Evolutionary conservation across 192 early-diverging fungal species (phyloP), one percentile per base, ranked within the genome.

Genomic region (Kickxella alabastrina): DNA sequence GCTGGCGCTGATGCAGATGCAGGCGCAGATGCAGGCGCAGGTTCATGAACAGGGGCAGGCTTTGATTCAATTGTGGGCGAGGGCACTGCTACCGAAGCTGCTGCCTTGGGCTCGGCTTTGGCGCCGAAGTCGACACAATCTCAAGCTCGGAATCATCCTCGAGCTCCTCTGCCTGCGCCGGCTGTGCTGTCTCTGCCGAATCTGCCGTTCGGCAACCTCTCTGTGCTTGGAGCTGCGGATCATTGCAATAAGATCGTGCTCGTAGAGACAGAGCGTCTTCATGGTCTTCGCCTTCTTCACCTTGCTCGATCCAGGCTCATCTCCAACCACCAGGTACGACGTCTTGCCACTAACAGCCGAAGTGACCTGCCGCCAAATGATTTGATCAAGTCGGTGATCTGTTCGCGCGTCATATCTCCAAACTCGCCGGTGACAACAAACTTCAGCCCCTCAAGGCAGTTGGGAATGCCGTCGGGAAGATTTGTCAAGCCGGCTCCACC

Each of bases 351-450:
- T 92, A 19, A 86, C 80, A 0, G 79, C 68, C 9, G 73, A 65
- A 0, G 91, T 94, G 10, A 95, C 80, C 26, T 85, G 76, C 90
- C 94, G 47, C 89, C 92, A 63, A 93, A 89, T 3, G 87, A 78
- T 71, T 90, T 97, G 15, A 94, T 84, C 15, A 98, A 65, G 68
- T 93, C 88, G 19, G 80, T 69, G 5, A 86, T 80, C 43, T 88
- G 83, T 15, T 92, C 85, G 10, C 92, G 82, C 2, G 83, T 79
- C 12, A 98, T 62, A 7, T 83, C 82, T 9, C 77, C 64, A 22
- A 94, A 80, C 40, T 97, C 92, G 37, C 97, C 97, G 3, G 95
- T 92, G 36, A 97, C 81, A 0, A 99, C 97, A 85, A 99, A 97
- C 0, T 89, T 85, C 43, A 85, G 57, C 14, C 86, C 90, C 4